Percentiles rank a stretch among this genome's conserved stretches.
These are phyloP conservation scores for Datura wrightii DNA, from an alignment of 257 asterid species.

Conservation along the genomic window DNA sequence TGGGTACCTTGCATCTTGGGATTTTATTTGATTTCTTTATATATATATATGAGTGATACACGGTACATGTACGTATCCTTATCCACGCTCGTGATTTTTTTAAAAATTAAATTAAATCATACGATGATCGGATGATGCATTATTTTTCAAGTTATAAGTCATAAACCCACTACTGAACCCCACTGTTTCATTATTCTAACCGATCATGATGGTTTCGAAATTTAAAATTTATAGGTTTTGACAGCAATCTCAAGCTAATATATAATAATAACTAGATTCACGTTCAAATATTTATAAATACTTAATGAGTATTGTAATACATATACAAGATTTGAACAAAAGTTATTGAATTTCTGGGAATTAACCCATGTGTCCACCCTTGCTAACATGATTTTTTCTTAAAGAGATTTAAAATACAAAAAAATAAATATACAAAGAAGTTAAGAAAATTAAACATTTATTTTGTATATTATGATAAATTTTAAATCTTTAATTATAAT, in stretches of 20 bases:
- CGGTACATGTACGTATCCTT: not conserved
- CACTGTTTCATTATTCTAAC: too few species aligned
- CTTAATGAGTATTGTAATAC: not conserved
- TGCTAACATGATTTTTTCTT: not conserved
- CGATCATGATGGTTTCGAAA: rapidly evolving
- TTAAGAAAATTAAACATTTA: too few species aligned
- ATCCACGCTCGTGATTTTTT: not conserved
- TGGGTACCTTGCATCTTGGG: not conserved
- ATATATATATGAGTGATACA: not conserved
- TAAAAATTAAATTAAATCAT: too few species aligned
- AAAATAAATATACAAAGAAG: too few species aligned
- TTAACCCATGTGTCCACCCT: too few species aligned
- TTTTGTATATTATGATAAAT: too few species aligned
- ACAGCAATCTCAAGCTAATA: not conserved
- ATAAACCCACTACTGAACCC: not conserved
- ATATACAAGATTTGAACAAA: not conserved
- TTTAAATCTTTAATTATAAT: too few species aligned
- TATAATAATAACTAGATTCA: not conserved
- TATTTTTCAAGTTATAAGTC: not conserved
- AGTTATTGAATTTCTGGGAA: too few species aligned
- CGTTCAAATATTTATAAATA: not conserved
- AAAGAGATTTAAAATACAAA: too few species aligned
- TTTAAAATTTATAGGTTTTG: rapidly evolving
- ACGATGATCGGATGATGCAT: not conserved
- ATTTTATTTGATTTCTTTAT: not conserved